Percentiles rank a stretch among this genome's conserved stretches.
phyloP scores from a whole-genome alignment of 768 basidiomycete genomes.

The Amanita polypyramis region DNA sequence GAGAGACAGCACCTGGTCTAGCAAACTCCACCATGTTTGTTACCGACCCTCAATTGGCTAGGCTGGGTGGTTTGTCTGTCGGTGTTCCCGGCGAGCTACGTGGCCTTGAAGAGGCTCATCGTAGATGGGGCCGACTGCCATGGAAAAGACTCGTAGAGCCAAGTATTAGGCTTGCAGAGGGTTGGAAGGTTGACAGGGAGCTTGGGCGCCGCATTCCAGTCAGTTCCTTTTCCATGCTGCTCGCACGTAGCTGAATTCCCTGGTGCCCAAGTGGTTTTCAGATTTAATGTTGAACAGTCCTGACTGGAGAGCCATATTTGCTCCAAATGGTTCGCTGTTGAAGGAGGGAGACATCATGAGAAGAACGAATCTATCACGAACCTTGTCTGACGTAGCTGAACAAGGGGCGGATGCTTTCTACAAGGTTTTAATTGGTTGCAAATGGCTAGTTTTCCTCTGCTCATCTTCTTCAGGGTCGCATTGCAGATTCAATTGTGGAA shows the following conservation, averaged over 20 bases:
- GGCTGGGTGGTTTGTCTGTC: conserved; percentile 75
- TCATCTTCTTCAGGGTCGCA: conserved; percentile 44
- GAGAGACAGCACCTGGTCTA: conserved; percentile 73
- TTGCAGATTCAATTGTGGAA: conserved; percentile 69
- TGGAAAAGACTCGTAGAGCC: conserved; percentile 78
- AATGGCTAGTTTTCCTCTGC: conserved; percentile 7
- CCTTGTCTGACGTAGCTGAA: conserved; percentile 62
- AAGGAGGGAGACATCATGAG: conserved; percentile 66
- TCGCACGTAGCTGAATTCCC: background rate
- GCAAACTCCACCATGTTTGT: conserved; percentile 74
- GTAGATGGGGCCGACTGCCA: conserved; percentile 68
- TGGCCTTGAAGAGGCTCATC: conserved; percentile 77
- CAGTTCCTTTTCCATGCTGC: conserved; percentile 5
- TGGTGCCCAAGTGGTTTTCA: conserved; percentile 26
- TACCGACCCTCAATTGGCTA: conserved; percentile 38
- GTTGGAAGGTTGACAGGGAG: conserved; percentile 74
- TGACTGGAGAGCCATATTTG: conserved; percentile 80
- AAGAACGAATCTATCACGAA: conserved; percentile 67
- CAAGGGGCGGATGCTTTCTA: conserved; percentile 82
- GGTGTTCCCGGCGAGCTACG: conserved; percentile 87
- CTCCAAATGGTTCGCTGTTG: conserved; percentile 61
- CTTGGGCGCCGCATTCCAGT: conserved; percentile 66
- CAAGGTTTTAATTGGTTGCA: conserved; percentile 30
- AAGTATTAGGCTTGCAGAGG: conserved; percentile 59
- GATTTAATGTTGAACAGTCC: conserved; percentile 54